phyloP scores from a whole-genome alignment of 495 filamentous ascomycete species.

The Viridothelium virens region DNA sequence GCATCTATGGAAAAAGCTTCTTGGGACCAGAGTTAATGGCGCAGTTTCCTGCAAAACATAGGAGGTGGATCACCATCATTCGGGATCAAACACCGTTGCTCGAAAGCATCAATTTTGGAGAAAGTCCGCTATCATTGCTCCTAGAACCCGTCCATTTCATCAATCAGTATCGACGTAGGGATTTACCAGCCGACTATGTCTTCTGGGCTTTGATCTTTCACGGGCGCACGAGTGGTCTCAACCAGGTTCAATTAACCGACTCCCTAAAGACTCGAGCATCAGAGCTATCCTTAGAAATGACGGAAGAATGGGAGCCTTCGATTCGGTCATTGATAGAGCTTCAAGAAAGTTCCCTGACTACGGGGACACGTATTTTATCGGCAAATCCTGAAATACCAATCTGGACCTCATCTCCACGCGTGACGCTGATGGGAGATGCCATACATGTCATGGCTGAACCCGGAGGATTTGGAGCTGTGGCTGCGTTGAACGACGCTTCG shows the following conservation, averaged over 20 bases:
- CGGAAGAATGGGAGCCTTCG: slow-evolving; percentile 31
- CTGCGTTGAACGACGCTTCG: not conserved
- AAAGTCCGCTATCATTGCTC: slow-evolving; percentile 32
- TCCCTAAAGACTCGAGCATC: slow-evolving; percentile 24
- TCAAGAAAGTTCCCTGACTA: slow-evolving; percentile 23
- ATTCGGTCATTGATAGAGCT: slow-evolving; percentile 24
- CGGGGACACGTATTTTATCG: slow-evolving; percentile 15
- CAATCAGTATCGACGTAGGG: slow-evolving; percentile 14
- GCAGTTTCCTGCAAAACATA: slow-evolving; percentile 16
- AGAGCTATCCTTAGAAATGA: slow-evolving; percentile 31
- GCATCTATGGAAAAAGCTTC: slow-evolving; percentile 17
- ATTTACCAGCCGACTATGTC: slow-evolving; percentile 34
- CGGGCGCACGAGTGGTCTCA: slow-evolving; percentile 27
- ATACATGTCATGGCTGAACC: slow-evolving; percentile 28
- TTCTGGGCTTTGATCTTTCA: slow-evolving; percentile 36
- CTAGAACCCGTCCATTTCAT: slow-evolving; percentile 36
- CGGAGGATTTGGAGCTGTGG: not conserved
- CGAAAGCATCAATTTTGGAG: slow-evolving; percentile 19
- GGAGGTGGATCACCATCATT: slow-evolving; percentile 31
- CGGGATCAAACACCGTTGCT: slow-evolving; percentile 26
- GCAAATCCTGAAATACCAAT: slow-evolving; percentile 9
- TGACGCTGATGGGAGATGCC: slow-evolving; percentile 33
- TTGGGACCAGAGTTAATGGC: not conserved
- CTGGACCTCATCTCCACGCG: slow-evolving; percentile 14
- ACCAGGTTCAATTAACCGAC: slow-evolving; percentile 21